phyloP scores from a whole-genome alignment of 345 rosid genomes.

The Aquilaria sinensis region DNA sequence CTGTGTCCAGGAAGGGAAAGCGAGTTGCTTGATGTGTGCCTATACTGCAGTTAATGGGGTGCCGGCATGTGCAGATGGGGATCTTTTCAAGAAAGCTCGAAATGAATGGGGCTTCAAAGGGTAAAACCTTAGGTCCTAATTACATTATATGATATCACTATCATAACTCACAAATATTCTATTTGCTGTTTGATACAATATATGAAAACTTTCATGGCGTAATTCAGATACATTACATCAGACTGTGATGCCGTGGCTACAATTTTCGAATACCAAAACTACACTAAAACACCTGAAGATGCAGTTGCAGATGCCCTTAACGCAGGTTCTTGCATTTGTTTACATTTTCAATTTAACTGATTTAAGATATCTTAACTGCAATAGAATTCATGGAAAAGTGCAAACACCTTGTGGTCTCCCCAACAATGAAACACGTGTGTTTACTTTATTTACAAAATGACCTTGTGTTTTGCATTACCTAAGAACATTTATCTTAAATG shows the following conservation, averaged over 20 bases:
- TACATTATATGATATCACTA: constrained; percentile 2
- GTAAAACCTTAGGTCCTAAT: constrained; percentile 23
- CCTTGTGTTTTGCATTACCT: too few relatives aligned
- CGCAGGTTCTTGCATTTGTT: constrained; percentile 50
- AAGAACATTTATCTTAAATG: too few relatives aligned
- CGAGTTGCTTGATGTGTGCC: constrained; percentile 96
- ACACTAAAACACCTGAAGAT: constrained; percentile 53
- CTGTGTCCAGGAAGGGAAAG: constrained; percentile 72
- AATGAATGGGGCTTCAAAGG: constrained; percentile 86
- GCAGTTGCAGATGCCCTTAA: constrained; percentile 75
- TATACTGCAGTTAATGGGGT: constrained; percentile 85
- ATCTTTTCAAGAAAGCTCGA: constrained; percentile 62
- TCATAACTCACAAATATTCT: background rate
- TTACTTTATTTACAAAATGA: too few relatives aligned
- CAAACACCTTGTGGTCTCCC: too few relatives aligned
- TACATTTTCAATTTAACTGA: background rate
- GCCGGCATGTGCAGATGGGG: constrained; percentile 72
- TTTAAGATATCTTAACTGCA: background rate
- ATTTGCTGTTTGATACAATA: constrained; percentile 3
- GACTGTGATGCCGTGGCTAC: constrained; percentile 99
- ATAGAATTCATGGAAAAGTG: too few relatives aligned
- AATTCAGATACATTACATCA: constrained; percentile 72
- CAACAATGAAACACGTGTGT: too few relatives aligned
- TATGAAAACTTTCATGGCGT: constrained; percentile 2
- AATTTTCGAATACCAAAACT: constrained; percentile 64